Base-by-base conservation (phyloP, 2,329 filamentous ascomycete species). In the Aspergillus ustus region DNA sequence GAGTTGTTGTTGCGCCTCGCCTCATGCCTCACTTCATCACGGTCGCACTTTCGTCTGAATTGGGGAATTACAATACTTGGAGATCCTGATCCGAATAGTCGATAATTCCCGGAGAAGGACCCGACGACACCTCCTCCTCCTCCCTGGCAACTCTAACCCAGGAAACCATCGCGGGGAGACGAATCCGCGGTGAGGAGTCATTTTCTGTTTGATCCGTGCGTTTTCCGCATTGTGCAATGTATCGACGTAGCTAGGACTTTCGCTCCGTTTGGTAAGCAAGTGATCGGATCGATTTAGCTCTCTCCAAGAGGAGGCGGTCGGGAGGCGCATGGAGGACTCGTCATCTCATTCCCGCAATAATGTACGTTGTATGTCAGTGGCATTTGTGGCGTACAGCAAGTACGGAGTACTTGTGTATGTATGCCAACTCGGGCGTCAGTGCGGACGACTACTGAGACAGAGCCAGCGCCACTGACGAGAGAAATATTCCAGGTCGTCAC, bases 171-270 rank as follows among this genome's bases (percentile, higher is more conserved):
- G 46, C 22, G 28, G 48, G 28, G 48, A 50, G 11, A 29, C 48
- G 48, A 31, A 29, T 50, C 48, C 48, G 48, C 48, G 9, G 48
- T 31, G 48, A 50, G 48, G 48, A 50, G 48, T 50, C 48, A 50
- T 50, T 29, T 29, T 25, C 17, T 29, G 25, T n/a, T 31, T 50
- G 48, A 50, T 50, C 48, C 25, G 48, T 50, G 48, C 28, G 48
- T 40, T 40, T 40, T 25, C 45, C 45, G 45, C 19, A 46, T 20
- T 46, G n/a, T 25, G 25, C 25, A 25, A 25, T 25, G 25, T 25
- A 25, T 3, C 25, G 3, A 25, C 25, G 6, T 25, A 25, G 25
- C 25, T 2, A 25, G 25, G 25, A 25, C 25, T 25, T 25, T 25
- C 3, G 4, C 25, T 25, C 25, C 25, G 3, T 25, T 25, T 25